Evolutionary conservation across 78 protist genomes (phyloP).

Genomic region (Dictyostelium brefeldianum): DNA sequence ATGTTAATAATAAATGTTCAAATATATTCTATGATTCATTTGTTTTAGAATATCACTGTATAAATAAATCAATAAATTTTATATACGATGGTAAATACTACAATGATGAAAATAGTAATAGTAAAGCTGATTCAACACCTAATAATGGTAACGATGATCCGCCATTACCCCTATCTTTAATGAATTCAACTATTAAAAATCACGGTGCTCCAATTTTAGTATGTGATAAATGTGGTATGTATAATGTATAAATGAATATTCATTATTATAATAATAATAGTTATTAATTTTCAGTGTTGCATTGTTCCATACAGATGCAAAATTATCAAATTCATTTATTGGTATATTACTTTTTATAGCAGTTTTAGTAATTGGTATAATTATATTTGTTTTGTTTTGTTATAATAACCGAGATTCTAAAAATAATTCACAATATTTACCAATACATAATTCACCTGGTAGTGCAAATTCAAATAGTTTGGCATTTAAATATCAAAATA

Average conservation of each 20-base stretch:
- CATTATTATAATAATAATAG: not conserved
- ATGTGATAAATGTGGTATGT: not conserved
- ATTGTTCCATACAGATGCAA: slow-evolving; percentile 28
- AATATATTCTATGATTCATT: not conserved
- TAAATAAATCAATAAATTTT: not conserved
- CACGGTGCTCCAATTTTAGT: not conserved
- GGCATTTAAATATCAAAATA: not conserved
- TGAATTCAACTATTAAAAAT: not conserved
- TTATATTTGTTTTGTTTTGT: slow-evolving; percentile 1
- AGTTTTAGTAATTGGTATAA: slow-evolving; percentile 3
- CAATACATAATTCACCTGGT: slow-evolving; percentile 1
- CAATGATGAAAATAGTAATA: not conserved
- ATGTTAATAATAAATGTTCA: not conserved
- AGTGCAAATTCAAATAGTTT: not conserved
- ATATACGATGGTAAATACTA: not conserved
- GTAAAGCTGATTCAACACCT: not conserved
- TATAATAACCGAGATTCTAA: not conserved
- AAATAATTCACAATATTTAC: not conserved
- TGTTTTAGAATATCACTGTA: slow-evolving; percentile 1
- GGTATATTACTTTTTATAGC: not conserved
- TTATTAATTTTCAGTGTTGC: not conserved
- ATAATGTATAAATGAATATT: not conserved
- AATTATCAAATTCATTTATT: slow-evolving; percentile 11
- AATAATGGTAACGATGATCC: not conserved
- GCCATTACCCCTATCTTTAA: not conserved